phyloP scores from a whole-genome alignment of 495 filamentous ascomycete genomes.

The Tuber calosporum region DNA sequence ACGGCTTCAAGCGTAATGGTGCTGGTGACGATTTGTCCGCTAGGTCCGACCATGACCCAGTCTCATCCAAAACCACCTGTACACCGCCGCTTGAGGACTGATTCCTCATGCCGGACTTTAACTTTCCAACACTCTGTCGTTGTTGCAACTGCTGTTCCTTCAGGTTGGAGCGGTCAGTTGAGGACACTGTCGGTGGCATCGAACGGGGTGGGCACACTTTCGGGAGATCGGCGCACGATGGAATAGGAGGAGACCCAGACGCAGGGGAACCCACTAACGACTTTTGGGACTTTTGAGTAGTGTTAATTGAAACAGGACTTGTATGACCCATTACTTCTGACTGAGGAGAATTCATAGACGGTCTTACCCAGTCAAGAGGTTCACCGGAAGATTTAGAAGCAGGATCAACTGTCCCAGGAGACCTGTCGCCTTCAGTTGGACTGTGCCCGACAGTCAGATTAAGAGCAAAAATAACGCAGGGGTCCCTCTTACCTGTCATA shows the following conservation, averaged over 20 bases:
- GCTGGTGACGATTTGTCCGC: slow-evolving; percentile 73
- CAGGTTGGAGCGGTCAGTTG: slow-evolving; percentile 46
- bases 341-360: slow-evolving; percentile 35
- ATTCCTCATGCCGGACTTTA: slow-evolving; percentile 52
- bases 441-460: slow-evolving; percentile 1
- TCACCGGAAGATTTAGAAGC: slow-evolving; percentile 33
- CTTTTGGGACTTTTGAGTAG: slow-evolving; percentile 27
- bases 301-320: slow-evolving; percentile 35
- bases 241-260: slow-evolving; percentile 41
- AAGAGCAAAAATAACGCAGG: slow-evolving; percentile 22
- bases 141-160: slow-evolving; percentile 38
- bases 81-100: slow-evolving; percentile 75
- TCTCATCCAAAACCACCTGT: slow-evolving; percentile 81
- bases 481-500: slow-evolving; percentile 53
- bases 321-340: slow-evolving; percentile 17
- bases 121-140: slow-evolving; percentile 41
- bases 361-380: slow-evolving; percentile 30
- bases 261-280: slow-evolving; percentile 37
- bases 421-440: slow-evolving; percentile 39
- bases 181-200: slow-evolving; percentile 43
- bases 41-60: slow-evolving; percentile 81
- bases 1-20: slow-evolving; percentile 52
- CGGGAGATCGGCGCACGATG: slow-evolving; percentile 17
- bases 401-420: slow-evolving; percentile 37
- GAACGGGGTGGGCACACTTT: slow-evolving; percentile 13